Conservation (phyloP, 306 rosid species). For the Crataegus laevigata region DNA sequence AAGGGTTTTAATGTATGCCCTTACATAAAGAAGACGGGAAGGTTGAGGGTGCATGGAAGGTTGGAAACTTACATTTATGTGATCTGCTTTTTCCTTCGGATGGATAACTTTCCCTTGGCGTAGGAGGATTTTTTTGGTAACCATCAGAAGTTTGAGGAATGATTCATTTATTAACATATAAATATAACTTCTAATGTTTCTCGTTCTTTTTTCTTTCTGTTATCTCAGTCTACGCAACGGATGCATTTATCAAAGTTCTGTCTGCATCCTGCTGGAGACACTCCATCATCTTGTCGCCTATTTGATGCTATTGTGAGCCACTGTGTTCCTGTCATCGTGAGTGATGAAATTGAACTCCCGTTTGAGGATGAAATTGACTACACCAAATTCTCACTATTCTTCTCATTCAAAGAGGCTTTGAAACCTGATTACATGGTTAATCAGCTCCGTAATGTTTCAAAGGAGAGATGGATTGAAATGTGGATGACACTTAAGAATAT, state of each 20-base stretch:
- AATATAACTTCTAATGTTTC: background rate
- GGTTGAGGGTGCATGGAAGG: background rate
- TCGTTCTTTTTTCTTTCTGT: constrained; percentile 16
- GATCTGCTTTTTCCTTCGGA: background rate
- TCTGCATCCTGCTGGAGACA: constrained; percentile 94
- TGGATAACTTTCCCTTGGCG: constrained; percentile 4
- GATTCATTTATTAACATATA: background rate
- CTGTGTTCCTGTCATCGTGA: constrained; percentile 90
- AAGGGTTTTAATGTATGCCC: background rate
- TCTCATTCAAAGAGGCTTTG: constrained; percentile 83
- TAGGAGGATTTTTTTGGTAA: background rate
- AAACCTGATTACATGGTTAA: constrained; percentile 71
- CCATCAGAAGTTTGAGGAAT: background rate
- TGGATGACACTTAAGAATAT: constrained; percentile 66
- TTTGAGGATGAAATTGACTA: constrained; percentile 94
- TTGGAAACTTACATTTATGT: background rate
- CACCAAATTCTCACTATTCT: constrained; percentile 64
- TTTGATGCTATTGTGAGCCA: constrained; percentile 97
- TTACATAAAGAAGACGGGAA: background rate
- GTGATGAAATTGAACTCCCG: constrained; percentile 97
- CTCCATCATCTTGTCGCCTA: constrained; percentile 96
- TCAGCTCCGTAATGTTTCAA: constrained; percentile 63
- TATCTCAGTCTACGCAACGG: constrained; percentile 68
- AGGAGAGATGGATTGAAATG: constrained; percentile 83
- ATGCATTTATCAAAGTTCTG: constrained; percentile 94